Percentiles rank a stretch among this genome's conserved stretches.
Evolutionary conservation across 495 filamentous ascomycete species (phyloP).

Genomic region (Aspergillus funiculosus): DNA sequence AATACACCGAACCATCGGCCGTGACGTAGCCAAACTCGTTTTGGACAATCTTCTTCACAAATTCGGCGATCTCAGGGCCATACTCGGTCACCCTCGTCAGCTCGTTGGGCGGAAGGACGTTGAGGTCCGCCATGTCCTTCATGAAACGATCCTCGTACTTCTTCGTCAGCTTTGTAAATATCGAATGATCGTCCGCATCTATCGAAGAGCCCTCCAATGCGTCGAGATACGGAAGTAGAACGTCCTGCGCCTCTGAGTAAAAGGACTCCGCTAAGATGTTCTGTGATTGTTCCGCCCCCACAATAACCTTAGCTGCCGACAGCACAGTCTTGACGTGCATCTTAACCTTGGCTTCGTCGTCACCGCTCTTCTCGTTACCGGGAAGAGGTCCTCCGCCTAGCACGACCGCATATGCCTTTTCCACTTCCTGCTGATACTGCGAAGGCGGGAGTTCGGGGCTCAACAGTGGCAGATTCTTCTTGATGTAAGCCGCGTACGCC

Average conservation of each 20-base stretch:
- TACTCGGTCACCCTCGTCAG: slow-evolving; percentile 88
- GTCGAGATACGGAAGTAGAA: slow-evolving; percentile 86
- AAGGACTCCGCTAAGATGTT: slow-evolving; percentile 49
- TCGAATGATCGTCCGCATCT: slow-evolving; percentile 65
- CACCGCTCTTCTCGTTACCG: slow-evolving; percentile 58
- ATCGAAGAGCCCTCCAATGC: slow-evolving; percentile 65
- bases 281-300: slow-evolving; percentile 30
- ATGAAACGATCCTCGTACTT: slow-evolving; percentile 79
- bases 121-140: slow-evolving; percentile 77
- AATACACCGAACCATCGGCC: slow-evolving; percentile 84
- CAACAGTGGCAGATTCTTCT: slow-evolving; percentile 68
- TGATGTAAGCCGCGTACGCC: slow-evolving; percentile 68
- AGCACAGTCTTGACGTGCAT: slow-evolving; percentile 83
- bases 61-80: slow-evolving; percentile 71
- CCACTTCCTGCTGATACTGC: slow-evolving; percentile 50
- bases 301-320: slow-evolving; percentile 54
- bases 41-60: slow-evolving; percentile 70
- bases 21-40: slow-evolving; percentile 82
- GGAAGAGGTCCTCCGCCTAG: slow-evolving; percentile 46
- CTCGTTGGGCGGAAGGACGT: slow-evolving; percentile 75
- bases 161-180: slow-evolving; percentile 75
- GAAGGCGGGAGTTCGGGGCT: slow-evolving; percentile 32
- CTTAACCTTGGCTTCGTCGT: slow-evolving; percentile 80
- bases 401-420: slow-evolving; percentile 58
- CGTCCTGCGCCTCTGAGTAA: slow-evolving; percentile 50